Evolutionary conservation across 1,284 basidiomycete species (phyloP).

Genomic region (Cryptococcus hybrid): DNA sequence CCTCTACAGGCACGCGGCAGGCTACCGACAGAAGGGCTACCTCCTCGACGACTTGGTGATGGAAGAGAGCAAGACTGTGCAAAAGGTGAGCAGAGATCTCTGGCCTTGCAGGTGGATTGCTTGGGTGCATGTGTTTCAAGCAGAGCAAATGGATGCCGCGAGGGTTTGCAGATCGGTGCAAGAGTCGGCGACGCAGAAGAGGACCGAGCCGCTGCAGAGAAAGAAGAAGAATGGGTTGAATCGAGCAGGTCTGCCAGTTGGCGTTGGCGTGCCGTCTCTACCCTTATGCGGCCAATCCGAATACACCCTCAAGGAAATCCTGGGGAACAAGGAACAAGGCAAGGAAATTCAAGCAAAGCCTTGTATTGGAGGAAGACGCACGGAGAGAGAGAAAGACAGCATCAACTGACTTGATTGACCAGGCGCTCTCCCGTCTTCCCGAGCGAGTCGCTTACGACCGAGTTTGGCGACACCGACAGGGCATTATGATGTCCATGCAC

Average conservation of each 20-base stretch:
- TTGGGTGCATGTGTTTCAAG: too few species aligned
- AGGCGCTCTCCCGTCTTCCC: conserved; percentile 84
- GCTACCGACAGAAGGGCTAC: conserved; percentile 87
- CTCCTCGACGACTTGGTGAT: conserved; percentile 92
- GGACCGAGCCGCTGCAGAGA: too few species aligned
- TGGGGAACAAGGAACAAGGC: neutral
- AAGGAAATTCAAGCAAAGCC: conserved; percentile 41
- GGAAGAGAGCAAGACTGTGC: conserved; percentile 81
- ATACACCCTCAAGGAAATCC: too few species aligned
- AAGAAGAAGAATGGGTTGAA: neutral
- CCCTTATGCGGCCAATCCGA: too few species aligned
- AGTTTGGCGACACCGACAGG: conserved; percentile 82
- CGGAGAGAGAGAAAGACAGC: neutral
- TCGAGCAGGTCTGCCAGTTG: too few species aligned
- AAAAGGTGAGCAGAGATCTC: conserved; percentile 62
- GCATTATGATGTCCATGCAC: conserved; percentile 73
- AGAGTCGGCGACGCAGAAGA: neutral
- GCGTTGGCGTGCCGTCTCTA: too few species aligned
- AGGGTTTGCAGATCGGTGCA: neutral
- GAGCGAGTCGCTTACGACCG: conserved; percentile 84
- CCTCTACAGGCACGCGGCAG: conserved; percentile 78
- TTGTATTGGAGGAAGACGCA: conserved; percentile 59
- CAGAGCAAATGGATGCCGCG: too few species aligned
- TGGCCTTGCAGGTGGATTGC: neutral
- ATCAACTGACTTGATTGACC: neutral